Conservation (phyloP, 768 basidiomycete genomes). For the Mrakia blollopis region DNA sequence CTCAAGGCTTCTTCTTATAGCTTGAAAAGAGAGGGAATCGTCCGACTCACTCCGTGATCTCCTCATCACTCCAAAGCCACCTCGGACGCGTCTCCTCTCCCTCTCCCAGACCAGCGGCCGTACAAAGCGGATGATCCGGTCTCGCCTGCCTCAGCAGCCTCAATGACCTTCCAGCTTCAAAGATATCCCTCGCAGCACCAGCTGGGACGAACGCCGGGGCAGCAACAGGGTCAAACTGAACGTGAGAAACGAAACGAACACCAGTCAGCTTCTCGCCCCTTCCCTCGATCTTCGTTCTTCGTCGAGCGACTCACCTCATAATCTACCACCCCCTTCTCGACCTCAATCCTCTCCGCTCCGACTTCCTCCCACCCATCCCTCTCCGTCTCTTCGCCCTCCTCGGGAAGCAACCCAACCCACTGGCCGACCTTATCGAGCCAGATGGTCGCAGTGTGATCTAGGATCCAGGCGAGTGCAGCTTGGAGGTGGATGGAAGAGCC, state of each 20-base stretch:
- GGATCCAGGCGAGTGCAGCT: constrained; percentile 62
- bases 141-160: constrained; percentile 60
- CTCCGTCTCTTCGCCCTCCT: neutral
- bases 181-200: constrained; percentile 53
- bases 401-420: constrained; percentile 53
- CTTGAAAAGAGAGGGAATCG: constrained; percentile 34
- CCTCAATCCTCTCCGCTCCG: neutral
- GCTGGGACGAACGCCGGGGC: constrained; percentile 61
- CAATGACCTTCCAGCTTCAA: constrained; percentile 65
- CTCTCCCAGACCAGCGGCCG: neutral
- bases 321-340: constrained; percentile 13
- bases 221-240: constrained; percentile 35
- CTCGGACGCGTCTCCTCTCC: constrained; percentile 41
- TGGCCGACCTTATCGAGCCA: constrained; percentile 58
- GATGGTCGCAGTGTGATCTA: constrained; percentile 59
- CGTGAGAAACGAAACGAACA: constrained; percentile 42
- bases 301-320: constrained; percentile 26
- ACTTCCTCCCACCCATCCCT: constrained; percentile 9
- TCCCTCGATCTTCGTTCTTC: constrained; percentile 38
- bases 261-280: constrained; percentile 45
- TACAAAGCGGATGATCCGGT: constrained; percentile 56
- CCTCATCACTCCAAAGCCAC: constrained; percentile 63
- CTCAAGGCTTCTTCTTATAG: constrained; percentile 32
- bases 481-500: constrained; percentile 52
- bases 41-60: constrained; percentile 52